Evolutionary conservation across 129 eudicot genomes (phyloP).

Genomic region (Cynara cardunculus): DNA sequence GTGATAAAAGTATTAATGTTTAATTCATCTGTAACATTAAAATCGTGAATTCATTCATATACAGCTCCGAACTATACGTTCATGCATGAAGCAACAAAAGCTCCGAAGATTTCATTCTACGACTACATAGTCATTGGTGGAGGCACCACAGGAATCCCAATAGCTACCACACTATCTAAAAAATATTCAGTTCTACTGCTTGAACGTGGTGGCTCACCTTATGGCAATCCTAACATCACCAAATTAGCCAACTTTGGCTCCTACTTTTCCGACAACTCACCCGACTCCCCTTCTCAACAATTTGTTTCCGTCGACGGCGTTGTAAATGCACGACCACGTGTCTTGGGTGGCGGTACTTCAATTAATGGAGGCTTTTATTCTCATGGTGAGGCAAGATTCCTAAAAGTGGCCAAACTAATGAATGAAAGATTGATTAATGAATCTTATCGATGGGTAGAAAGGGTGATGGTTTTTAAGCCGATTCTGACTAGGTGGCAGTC

Average conservation of each 20-base stretch:
- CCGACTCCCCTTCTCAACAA: constrained; percentile 54
- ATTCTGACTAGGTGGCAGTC: constrained; percentile 48
- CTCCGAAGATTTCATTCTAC: neutral
- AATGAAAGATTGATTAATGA: constrained; percentile 18
- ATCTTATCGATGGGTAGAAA: constrained; percentile 52
- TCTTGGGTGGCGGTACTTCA: constrained; percentile 71
- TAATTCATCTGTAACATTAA: neutral
- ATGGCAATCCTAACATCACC: constrained; percentile 60
- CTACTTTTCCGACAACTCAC: constrained; percentile 44
- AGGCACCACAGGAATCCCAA: neutral
- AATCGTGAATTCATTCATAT: neutral
- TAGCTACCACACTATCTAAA: neutral
- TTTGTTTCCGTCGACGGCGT: constrained; percentile 73
- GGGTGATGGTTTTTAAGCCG: constrained; percentile 58
- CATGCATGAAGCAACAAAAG: neutral
- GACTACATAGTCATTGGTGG: neutral
- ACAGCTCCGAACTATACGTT: neutral
- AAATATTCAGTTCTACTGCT: constrained; percentile 42
- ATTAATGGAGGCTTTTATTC: constrained; percentile 73
- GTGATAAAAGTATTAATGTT: neutral
- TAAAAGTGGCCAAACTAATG: constrained; percentile 33
- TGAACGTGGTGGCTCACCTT: constrained; percentile 86
- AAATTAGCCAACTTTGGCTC: constrained; percentile 33
- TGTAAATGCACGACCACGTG: constrained; percentile 50
- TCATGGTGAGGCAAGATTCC: constrained; percentile 41